phyloP scores from a whole-genome alignment of 495 filamentous ascomycete species.

The Parathielavia hyrcaniae region DNA sequence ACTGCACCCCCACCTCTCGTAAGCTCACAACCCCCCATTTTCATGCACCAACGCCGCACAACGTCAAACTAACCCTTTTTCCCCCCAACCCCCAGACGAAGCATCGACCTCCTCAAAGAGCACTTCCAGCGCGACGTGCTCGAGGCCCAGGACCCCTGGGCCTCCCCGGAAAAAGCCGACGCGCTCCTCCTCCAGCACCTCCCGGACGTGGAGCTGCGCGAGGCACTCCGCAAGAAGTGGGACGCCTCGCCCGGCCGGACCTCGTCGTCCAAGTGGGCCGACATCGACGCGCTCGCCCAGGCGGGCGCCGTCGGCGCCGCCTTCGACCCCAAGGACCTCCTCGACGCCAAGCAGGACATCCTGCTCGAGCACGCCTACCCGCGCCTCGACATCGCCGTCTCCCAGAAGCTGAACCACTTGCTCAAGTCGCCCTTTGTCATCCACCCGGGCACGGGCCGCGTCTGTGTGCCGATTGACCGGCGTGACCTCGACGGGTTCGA shows the following conservation, averaged over 20 bases:
- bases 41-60: not conserved
- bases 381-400: conserved; percentile 92
- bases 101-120: conserved; percentile 68
- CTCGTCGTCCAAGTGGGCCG: conserved; percentile 78
- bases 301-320: conserved; percentile 48
- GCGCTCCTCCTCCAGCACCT: conserved; percentile 72
- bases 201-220: conserved; percentile 66
- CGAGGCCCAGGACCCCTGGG: conserved; percentile 79
- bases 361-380: conserved; percentile 97
- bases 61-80: not conserved
- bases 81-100: conserved; percentile 50
- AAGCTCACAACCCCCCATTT: conserved; percentile 19
- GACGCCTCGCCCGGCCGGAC: conserved; percentile 68
- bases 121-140: conserved; percentile 80
- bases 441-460: conserved; percentile 85
- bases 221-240: conserved; percentile 83
- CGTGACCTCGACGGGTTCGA: conserved; percentile 69
- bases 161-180: conserved; percentile 56
- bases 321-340: conserved; percentile 57
- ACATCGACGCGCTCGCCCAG: conserved; percentile 81
- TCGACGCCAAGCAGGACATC: conserved; percentile 90
- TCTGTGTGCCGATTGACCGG: conserved; percentile 90
- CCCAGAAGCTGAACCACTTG: conserved; percentile 95
- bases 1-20: conserved; percentile 81
- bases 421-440: conserved; percentile 94